Evolutionary conservation across 2,329 filamentous ascomycete species (phyloP).

Genomic region (Triangularia verruculosa): DNA sequence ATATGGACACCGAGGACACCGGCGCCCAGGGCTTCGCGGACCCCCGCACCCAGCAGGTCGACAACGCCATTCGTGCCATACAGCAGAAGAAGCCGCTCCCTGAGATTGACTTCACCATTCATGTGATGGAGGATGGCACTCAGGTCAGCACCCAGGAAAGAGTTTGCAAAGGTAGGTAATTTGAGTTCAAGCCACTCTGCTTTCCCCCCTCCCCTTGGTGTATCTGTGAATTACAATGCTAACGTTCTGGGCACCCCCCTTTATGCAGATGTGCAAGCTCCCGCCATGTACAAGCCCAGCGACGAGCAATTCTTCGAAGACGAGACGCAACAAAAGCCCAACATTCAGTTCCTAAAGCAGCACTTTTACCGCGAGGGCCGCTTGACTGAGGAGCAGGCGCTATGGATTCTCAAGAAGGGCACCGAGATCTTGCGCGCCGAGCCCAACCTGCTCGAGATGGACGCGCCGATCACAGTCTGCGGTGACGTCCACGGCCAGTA

Average conservation of each 20-base stretch:
- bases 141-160: conserved; percentile 94
- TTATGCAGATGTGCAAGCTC: conserved; percentile 90
- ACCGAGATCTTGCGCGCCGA: conserved; percentile 84
- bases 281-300: conserved; percentile 86
- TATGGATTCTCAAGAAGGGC: conserved; percentile 89
- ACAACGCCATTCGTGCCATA: conserved; percentile 89
- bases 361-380: conserved; percentile 98
- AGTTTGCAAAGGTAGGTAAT: conserved; percentile 99
- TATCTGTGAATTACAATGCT: background rate
- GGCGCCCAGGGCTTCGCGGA: conserved; percentile 39
- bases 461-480: conserved; percentile 97
- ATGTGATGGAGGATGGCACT: conserved; percentile 95
- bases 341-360: conserved; percentile 92
- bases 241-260: background rate
- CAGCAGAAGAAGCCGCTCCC: conserved; percentile 92
- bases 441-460: conserved; percentile 97
- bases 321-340: conserved; percentile 80
- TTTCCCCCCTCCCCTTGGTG: background rate
- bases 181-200: background rate
- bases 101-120: conserved; percentile 97
- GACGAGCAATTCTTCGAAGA: conserved; percentile 94
- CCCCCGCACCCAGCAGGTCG: conserved; percentile 62
- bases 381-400: conserved; percentile 92
- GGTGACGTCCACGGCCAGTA: conserved; percentile 99
- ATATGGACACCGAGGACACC: conserved; percentile 36